Evolutionary conservation across 169 alveolate genomes (phyloP).

Genomic region (Plasmodium malariae): DNA sequence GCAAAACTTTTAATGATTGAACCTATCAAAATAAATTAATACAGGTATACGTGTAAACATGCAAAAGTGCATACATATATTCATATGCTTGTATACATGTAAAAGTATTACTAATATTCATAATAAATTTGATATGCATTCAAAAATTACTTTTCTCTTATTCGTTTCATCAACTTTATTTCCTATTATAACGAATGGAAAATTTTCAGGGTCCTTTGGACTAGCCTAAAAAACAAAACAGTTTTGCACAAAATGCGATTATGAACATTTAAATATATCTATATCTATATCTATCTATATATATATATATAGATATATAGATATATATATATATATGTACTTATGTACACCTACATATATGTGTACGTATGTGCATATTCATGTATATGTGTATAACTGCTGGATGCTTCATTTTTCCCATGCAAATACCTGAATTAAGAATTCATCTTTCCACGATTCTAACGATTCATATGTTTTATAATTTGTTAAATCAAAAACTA

Average conservation of each 20-base stretch:
- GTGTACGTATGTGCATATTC: neutral
- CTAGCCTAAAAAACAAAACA: slow-evolving; percentile 79
- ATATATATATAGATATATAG: no score
- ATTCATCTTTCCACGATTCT: slow-evolving; percentile 98
- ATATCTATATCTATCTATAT: no score
- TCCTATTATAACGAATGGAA: slow-evolving; percentile 98
- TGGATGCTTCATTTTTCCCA: neutral
- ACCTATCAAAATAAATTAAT: slow-evolving; percentile 78
- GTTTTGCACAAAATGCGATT: neutral
- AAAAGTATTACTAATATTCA: neutral
- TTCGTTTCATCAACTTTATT: slow-evolving; percentile 96
- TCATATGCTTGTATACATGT: no score
- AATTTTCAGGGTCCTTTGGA: slow-evolving; percentile 96
- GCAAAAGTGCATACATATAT: neutral
- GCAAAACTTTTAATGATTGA: slow-evolving; percentile 91
- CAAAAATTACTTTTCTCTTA: slow-evolving; percentile 89
- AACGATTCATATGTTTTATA: slow-evolving; percentile 94
- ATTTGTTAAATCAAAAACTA: slow-evolving; percentile 95
- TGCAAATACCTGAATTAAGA: slow-evolving; percentile 91
- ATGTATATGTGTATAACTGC: no score
- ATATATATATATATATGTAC: no score
- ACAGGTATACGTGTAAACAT: slow-evolving; percentile 1
- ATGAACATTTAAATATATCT: no score
- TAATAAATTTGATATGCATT: neutral
- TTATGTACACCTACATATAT: no score